Evolutionary conservation across 192 early-diverging fungal genomes (phyloP).

Genomic region (Gamsiella multidivaricata): DNA sequence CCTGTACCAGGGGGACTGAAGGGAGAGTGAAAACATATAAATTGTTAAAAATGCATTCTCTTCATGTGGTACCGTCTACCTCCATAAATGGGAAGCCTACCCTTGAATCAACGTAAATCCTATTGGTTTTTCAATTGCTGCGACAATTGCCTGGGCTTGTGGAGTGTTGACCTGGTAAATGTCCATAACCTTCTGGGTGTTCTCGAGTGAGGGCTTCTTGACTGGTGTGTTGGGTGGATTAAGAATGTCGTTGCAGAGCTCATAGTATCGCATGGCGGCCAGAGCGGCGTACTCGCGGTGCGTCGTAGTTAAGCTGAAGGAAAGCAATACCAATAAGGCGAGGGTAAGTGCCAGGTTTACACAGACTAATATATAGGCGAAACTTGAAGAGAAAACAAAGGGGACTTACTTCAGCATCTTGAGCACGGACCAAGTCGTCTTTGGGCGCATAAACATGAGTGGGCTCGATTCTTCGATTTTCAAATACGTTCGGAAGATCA

Average conservation of each 20-base stretch:
- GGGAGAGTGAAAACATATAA: conserved; percentile 1
- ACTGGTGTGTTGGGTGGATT: conserved; percentile 54
- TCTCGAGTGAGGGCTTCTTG: conserved; percentile 48
- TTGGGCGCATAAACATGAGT: conserved; percentile 57
- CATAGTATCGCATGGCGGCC: conserved; percentile 68
- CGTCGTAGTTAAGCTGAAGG: conserved; percentile 72
- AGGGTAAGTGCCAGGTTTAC: not conserved
- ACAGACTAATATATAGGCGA: not conserved
- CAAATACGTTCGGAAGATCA: conserved; percentile 61
- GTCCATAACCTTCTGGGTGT: conserved; percentile 58
- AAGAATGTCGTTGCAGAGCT: conserved; percentile 74
- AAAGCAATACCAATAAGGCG: conserved; percentile 15
- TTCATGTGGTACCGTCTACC: not conserved
- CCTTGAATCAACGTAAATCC: conserved; percentile 95
- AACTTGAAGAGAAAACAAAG: not conserved
- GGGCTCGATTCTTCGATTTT: conserved; percentile 54
- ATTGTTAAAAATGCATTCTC: not conserved
- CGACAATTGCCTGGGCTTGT: conserved; percentile 87
- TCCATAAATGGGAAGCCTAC: conserved; percentile 35
- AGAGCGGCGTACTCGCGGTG: conserved; percentile 89
- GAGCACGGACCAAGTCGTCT: conserved; percentile 56
- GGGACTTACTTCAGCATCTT: conserved; percentile 56
- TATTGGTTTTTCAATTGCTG: conserved; percentile 66
- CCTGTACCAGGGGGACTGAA: conserved; percentile 69
- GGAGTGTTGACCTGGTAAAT: conserved; percentile 89